Base-by-base conservation (phyloP, 2,329 filamentous ascomycete species). In the Calycina marina region DNA sequence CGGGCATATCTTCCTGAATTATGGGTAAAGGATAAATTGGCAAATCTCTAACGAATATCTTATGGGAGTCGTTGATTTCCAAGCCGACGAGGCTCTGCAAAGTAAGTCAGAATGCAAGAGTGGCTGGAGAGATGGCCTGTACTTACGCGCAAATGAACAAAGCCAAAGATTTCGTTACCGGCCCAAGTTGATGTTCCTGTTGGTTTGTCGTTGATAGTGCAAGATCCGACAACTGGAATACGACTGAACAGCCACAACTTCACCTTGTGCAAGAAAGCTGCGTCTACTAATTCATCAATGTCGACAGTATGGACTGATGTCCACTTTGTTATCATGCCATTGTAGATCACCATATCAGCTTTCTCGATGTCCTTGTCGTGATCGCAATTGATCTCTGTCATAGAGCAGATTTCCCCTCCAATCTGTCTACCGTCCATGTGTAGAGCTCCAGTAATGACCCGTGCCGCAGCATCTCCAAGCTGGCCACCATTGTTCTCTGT, bases 11-110 rank as follows among this genome's bases (percentile, higher is more conserved):
- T 13, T 46, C 43, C 20, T 39, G 36, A 6, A 50, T 40, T 16
- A 50, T 45, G 5, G 47, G 47, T 13, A 50, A 18, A 18, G 48
- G 46, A 35, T 50, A 47, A 6, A 50, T 18, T 10, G 37, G 36
- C 2, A 50, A 32, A 31, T 49, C 48, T 35, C 34, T 46, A n/a
- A 50, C 47, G 11, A 33, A 34, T 5, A 46, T 37, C 4, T 32
- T 25, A 8, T 25, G 25, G 10, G 16, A 16, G 2, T 28, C 27
- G 4, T 39, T 38, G 9, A 41, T 16, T 15, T 46, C 36, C 4
- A 48, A 8, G 12, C 43, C 43, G 14, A 49, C 20, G 22, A 49
- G 42, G 22, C 40, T 42, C 46, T 48, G 28, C 12, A 37, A 14
- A 18, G 12, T 6, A 16, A 32, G 22, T 20, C 6, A 25, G 3